Evolutionary conservation across 805 yeast genomes (phyloP), one percentile per base, ranked within the genome.

Genomic region (Ogataea methanolica): DNA sequence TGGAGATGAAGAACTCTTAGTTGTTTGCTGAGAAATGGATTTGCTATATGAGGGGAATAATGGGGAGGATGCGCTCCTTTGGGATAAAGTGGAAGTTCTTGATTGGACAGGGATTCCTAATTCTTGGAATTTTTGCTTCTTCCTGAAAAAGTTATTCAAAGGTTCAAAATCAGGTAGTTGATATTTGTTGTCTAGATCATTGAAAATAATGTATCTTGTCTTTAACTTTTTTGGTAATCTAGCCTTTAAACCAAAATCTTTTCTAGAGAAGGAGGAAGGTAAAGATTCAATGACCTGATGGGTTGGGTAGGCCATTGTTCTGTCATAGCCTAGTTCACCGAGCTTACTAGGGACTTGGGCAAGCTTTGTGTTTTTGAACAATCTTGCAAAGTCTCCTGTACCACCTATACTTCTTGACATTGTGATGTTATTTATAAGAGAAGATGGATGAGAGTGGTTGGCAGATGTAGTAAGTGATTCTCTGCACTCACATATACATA

Each of bases 201-300:
- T 82, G 54, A 74, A 73, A 8, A 82, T 80, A 39, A 88, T 71
- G 61, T 79, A 80, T 37, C 83, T 75, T 16, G 79, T 70, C 37
- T 80, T 80, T 41, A 78, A 63, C 55, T 78, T 81, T 36, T 71
- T 70, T 3, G 96, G 96, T 41, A 88, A 68, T 19, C 85, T 71
- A 40, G 82, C 71, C 61, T 88, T 88, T 50, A 88, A 66, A 58
- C 96, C 96, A 74, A 78, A 88, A 65, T 86, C 87, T 51, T 85
- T 82, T 66, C 88, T 73, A 14, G 73, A 62, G 40, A 83, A 76
- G 42, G 85, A 75, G 7, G 85, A 73, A 42, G 82, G 78, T 44
- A 86, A 81, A 0, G 94, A 82, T 63, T 78, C 83, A 36, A 88
- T 74, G 38, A 85, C 73, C 63, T 87, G 95, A 59, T 83, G 90